phyloP scores from a whole-genome alignment of 2,329 filamentous ascomycete species.

The Talaromyces pinophilus region DNA sequence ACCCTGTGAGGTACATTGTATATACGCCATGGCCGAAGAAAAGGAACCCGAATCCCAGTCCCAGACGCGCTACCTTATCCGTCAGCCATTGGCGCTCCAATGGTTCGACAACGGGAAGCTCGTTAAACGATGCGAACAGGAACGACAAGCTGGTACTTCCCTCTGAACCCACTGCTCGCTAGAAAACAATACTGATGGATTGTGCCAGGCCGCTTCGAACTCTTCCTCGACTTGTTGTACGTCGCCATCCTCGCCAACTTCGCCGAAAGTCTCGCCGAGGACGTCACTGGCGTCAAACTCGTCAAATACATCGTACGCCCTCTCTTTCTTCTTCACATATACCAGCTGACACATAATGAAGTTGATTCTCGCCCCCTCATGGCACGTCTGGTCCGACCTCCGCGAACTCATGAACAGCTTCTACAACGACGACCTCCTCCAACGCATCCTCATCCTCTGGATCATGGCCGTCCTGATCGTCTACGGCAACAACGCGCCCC shows the following conservation, averaged over 20 bases:
- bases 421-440: slow-evolving; percentile 54
- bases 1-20: not conserved
- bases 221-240: slow-evolving; percentile 55
- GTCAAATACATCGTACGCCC: slow-evolving; percentile 48
- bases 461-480: slow-evolving; percentile 54
- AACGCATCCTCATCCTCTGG: slow-evolving; percentile 53
- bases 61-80: slow-evolving; percentile 34
- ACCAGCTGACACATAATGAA: slow-evolving; percentile 14
- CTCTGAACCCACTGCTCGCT: not conserved
- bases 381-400: slow-evolving; percentile 55
- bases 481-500: slow-evolving; percentile 52
- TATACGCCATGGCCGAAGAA: slow-evolving; percentile 6
- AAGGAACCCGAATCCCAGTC: slow-evolving; percentile 6
- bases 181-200: not conserved
- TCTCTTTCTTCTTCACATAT: not conserved
- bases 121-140: slow-evolving; percentile 46
- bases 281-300: slow-evolving; percentile 47
- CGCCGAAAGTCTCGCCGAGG: slow-evolving; percentile 51
- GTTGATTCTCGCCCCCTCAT: slow-evolving; percentile 52
- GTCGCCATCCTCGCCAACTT: slow-evolving; percentile 56
- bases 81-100: slow-evolving; percentile 43
- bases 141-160: slow-evolving; percentile 43
- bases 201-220: slow-evolving; percentile 47
- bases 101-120: slow-evolving; percentile 50
- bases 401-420: slow-evolving; percentile 57